Evolutionary conservation across 2,329 filamentous ascomycete species (phyloP), one percentile per base, ranked within the genome.

Genomic region (Clonostachys rhizophaga): DNA sequence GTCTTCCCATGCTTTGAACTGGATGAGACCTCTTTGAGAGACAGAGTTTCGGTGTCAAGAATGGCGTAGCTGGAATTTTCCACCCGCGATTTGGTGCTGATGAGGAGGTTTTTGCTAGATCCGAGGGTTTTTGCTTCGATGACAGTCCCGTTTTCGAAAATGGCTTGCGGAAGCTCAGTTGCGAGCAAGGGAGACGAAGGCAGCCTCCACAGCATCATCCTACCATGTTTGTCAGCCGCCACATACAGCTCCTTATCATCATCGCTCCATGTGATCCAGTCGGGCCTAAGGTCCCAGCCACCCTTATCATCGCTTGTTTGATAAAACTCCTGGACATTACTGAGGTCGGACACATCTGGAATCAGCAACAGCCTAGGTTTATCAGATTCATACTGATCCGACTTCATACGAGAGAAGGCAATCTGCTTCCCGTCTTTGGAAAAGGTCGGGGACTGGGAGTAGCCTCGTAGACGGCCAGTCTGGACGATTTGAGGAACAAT

Each of bases 301-400:
- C 84, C 85, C 50, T 79, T 73, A n/a, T 78, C 81, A 54, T 87
- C 81, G 5, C 75, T 63, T 0, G 80, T 80, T 49, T 76, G 68
- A 56, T 80, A 86, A 50, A 85, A 83, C 55, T 85, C 81, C 51
- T 81, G 72, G 12, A 83, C 76, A 49, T 78, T 76, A 49, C 69
- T 70, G 10, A 83, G 66, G 50, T 83, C 75, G 13, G 62, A 63
- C 43, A 88, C 69, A 54, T 89, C 76, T 2, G 80, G 76, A 7
- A 89, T 63, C 4, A 89, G 67, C 51, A 91, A 67, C 5, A 90
- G 69, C 41, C 83, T 78, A 41, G 85, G 78, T 54, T 69, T 69
- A 68, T 96, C 90, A 14, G 86, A 81, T 65, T 96, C 91, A 61
- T 96, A 95, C 49, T 86, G 82, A 45, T 81, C 75, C 47, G 78